Percentiles rank a stretch among this genome's conserved stretches.
These are phyloP conservation scores for Mycena leptocephala DNA, from an alignment of 768 basidiomycete genomes.

Conservation along the genomic window DNA sequence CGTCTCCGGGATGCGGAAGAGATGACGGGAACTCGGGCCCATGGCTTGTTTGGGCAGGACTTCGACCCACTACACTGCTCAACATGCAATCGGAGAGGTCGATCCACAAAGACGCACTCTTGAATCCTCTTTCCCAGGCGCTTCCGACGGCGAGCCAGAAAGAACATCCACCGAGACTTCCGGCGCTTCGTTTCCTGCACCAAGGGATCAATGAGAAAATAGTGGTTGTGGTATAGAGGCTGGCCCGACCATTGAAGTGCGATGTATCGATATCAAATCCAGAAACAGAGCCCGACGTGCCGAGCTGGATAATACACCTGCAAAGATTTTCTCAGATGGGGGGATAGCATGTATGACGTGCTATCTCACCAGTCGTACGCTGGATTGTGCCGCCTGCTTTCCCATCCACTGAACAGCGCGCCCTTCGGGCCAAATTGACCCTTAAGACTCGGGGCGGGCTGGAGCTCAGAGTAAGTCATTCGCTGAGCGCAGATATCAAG, in stretches of 20 bases:
- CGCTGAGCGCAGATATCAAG: slow-evolving; percentile 2
- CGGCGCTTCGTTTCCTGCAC: slow-evolving; percentile 90
- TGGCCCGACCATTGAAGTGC: slow-evolving; percentile 86
- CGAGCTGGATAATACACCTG: slow-evolving; percentile 94
- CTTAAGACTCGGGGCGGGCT: slow-evolving; percentile 92
- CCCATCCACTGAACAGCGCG: slow-evolving; percentile 96
- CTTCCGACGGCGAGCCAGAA: slow-evolving; percentile 58
- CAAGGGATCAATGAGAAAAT: neutral
- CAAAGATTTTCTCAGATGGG: neutral
- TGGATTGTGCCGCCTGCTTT: slow-evolving; percentile 91
- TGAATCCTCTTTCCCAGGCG: slow-evolving; percentile 64
- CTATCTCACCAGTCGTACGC: slow-evolving; percentile 83
- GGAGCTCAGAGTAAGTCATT: neutral
- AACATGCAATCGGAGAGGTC: neutral
- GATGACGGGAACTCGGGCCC: slow-evolving; percentile 90
- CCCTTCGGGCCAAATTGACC: slow-evolving; percentile 99
- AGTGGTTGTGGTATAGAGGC: slow-evolving; percentile 14
- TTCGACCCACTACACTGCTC: slow-evolving; percentile 78
- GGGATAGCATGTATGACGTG: neutral
- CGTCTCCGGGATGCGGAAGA: slow-evolving; percentile 81
- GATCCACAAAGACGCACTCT: slow-evolving; percentile 60
- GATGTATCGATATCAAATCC: slow-evolving; percentile 97
- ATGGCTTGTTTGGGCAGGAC: slow-evolving; percentile 84
- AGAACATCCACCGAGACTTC: slow-evolving; percentile 82
- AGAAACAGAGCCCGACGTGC: slow-evolving; percentile 77